These are phyloP conservation scores for Hyaloperonospora arabidopsidis DNA, from an alignment of 352 stramenopile genomes.

Conservation along the genomic window DNA sequence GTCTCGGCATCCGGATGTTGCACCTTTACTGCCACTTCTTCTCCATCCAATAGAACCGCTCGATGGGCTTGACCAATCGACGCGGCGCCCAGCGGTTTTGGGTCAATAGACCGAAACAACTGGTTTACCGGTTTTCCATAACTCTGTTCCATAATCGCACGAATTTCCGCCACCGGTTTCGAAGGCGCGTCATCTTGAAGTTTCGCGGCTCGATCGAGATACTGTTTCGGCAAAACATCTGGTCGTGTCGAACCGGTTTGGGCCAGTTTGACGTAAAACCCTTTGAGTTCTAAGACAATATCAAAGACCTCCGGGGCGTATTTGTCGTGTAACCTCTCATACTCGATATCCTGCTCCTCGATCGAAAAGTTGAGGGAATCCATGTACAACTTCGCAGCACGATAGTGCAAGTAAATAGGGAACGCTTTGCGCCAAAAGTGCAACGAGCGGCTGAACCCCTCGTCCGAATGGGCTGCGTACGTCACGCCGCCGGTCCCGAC, in stretches of 20 bases:
- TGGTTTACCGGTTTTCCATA: constrained; percentile 50
- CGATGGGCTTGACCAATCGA: constrained; percentile 83
- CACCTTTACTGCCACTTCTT: constrained; percentile 86
- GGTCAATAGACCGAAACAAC: constrained; percentile 56
- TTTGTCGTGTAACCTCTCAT: constrained; percentile 67
- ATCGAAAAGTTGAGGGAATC: constrained; percentile 37
- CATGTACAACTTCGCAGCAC: constrained; percentile 67
- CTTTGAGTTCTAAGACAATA: constrained; percentile 78
- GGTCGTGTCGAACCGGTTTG: constrained; percentile 74
- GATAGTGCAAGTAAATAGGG: constrained; percentile 83
- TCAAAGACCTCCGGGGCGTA: constrained; percentile 74
- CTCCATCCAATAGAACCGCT: constrained; percentile 55
- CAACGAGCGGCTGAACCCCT: constrained; percentile 70
- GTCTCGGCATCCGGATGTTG: constrained; percentile 91
- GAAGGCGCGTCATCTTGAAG: constrained; percentile 76
- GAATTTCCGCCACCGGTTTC: constrained; percentile 67
- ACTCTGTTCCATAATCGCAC: constrained; percentile 62
- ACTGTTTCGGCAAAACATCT: constrained; percentile 77
- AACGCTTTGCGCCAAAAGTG: constrained; percentile 86
- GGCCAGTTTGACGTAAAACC: constrained; percentile 84
- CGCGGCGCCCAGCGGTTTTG: constrained; percentile 64
- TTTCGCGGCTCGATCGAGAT: constrained; percentile 58
- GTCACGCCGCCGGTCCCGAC: constrained; percentile 39
- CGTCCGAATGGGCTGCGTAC: constrained; percentile 57
- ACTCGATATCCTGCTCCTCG: constrained; percentile 53